Evolutionary conservation across 371 early-diverging fungal genomes (phyloP), one percentile per base, ranked within the genome.

Genomic region (Funneliformis caledonium): DNA sequence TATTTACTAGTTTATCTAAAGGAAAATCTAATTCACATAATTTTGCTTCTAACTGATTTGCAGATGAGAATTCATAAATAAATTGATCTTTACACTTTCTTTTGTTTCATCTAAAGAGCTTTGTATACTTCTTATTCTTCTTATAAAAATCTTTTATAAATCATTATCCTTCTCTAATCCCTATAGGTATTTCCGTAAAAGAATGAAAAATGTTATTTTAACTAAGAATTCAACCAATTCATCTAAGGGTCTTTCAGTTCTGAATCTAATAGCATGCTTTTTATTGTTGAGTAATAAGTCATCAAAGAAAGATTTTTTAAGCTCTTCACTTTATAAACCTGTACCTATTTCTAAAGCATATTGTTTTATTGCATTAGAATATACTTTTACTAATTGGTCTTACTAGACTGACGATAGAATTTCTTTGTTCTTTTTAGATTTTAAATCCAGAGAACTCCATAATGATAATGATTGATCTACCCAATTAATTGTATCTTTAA

Each of bases 401-500:
- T 26, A 2, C 37, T 74, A 59, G 11, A 42, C 60, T 14, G 76
- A 42, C 31, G 42, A 22, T 62, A 16, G 43, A 43, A 62, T 76
- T 26, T 47, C 72, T 72, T 64, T 64, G 16, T 11, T 31, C 26
- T 72, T 72, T 9, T 50, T 26, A 60, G 76, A 42, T 76, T 76
- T 26, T 56, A 59, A 74, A 76, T 12, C 62, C 19, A 62, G 76
- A 60, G 76, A 76, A 43, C 61, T 70, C 19, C n/a, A n/a, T n/a
- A n/a, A 33, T n/a, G 11, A 11, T 0, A 50, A 72, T 48, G 48
- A 33, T 31, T 12, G 61, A 56, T 61, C 75, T 50, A 75, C 31
- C 75, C 60, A 72, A 75, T 75, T 75, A 75, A 75, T 75, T 31
- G 61, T 75, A 60, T 75, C 75, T 61, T 43, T 75, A 60, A 60